Percentiles rank a stretch among this genome's conserved stretches.
Conservation (phyloP, 768 basidiomycete species). For the Boletellus ananiceps region DNA sequence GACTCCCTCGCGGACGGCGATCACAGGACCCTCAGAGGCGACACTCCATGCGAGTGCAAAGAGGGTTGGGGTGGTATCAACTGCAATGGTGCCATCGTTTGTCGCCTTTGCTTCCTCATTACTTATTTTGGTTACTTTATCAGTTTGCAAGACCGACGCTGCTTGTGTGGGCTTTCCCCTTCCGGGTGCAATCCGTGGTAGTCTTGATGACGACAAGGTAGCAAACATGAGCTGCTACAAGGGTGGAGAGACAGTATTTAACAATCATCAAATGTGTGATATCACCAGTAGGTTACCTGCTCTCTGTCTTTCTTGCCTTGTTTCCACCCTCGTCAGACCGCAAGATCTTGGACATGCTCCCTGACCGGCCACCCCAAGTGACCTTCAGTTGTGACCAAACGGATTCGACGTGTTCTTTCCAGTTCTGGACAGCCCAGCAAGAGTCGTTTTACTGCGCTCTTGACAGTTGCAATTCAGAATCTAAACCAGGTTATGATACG, state of each 20-base stretch:
- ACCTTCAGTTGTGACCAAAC: conserved; percentile 85
- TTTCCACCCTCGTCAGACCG: conserved; percentile 52
- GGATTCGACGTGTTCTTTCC: conserved; percentile 76
- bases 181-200: conserved; percentile 35
- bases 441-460: conserved; percentile 96
- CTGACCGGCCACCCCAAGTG: conserved; percentile 87
- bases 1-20: conserved; percentile 91
- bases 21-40: conserved; percentile 75
- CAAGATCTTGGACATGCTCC: conserved; percentile 91
- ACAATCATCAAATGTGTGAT: conserved; percentile 96
- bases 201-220: conserved; percentile 37
- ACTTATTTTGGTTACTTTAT: neutral
- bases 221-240: conserved; percentile 90
- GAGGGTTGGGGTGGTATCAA: conserved; percentile 96
- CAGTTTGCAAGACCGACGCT: conserved; percentile 82
- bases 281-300: conserved; percentile 75
- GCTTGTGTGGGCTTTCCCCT: conserved; percentile 81
- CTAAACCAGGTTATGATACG: conserved; percentile 48
- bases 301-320: neutral
- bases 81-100: conserved; percentile 74
- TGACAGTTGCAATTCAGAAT: conserved; percentile 54
- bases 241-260: conserved; percentile 89
- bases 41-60: conserved; percentile 79
- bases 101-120: neutral
- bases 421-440: conserved; percentile 94